Percentiles rank a stretch among this genome's conserved stretches.
phyloP scores from a whole-genome alignment of 2,329 filamentous ascomycete species.

The Neofusicoccum ribis region DNA sequence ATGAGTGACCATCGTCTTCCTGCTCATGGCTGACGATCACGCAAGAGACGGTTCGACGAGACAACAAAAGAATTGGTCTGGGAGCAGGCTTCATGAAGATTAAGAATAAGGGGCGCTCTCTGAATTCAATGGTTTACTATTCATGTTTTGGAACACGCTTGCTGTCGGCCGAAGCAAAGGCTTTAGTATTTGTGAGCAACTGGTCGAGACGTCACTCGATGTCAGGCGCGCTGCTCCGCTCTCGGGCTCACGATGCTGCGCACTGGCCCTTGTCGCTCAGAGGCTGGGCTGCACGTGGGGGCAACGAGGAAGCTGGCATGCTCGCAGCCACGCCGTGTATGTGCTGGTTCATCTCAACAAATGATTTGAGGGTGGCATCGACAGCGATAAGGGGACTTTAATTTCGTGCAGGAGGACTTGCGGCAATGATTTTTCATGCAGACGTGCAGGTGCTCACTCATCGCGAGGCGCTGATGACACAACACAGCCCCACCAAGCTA shows the following conservation, averaged over 20 bases:
- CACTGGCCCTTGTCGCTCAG: background rate
- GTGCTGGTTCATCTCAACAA: background rate
- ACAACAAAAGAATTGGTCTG: slow-evolving; percentile 5
- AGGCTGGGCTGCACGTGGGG: background rate
- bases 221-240: slow-evolving; percentile 16
- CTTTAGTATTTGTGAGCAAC: slow-evolving; percentile 10
- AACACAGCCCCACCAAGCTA: background rate
- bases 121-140: background rate
- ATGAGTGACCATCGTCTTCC: slow-evolving; percentile 4
- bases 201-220: slow-evolving; percentile 8
- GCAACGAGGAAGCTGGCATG: background rate
- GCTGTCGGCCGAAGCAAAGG: background rate
- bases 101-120: background rate
- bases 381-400: background rate
- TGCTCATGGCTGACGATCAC: slow-evolving; percentile 8
- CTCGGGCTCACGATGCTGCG: background rate
- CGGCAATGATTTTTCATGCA: background rate
- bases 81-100: background rate
- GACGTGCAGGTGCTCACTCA: slow-evolving; percentile 9
- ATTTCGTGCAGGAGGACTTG: background rate
- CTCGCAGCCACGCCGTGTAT: background rate
- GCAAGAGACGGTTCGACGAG: background rate
- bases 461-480: slow-evolving; percentile 14
- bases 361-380: background rate
- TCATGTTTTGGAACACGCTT: background rate